Evolutionary conservation across 1,139 yeast species (phyloP).

Genomic region (Diutina sp.): DNA sequence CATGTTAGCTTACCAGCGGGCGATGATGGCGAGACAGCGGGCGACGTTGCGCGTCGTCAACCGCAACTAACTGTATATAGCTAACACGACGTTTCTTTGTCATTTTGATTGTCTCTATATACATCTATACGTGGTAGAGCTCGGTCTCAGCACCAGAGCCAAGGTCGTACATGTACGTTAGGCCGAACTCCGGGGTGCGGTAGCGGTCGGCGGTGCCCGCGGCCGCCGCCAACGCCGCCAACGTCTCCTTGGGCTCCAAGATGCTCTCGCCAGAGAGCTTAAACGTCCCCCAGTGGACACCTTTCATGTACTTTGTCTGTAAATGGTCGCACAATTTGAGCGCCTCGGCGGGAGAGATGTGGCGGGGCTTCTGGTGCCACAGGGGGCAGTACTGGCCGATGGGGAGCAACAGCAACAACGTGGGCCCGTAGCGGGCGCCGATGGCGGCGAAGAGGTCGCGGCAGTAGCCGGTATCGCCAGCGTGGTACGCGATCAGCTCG

Average conservation of each 20-base stretch:
- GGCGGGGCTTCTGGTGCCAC: constrained; percentile 90
- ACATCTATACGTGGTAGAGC: neutral
- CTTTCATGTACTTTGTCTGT: constrained; percentile 52
- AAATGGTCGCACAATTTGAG: constrained; percentile 53
- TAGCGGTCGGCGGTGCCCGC: constrained; percentile 11
- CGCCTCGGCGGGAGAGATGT: constrained; percentile 73
- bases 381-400: constrained; percentile 93
- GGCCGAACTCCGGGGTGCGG: constrained; percentile 29
- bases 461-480: constrained; percentile 90
- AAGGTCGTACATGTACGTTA: constrained; percentile 25
- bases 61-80: constrained; percentile 4
- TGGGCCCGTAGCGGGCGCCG: constrained; percentile 49
- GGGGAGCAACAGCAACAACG: constrained; percentile 64
- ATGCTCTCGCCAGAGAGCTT: constrained; percentile 80
- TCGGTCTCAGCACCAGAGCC: constrained; percentile 3
- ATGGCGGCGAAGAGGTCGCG: constrained; percentile 56
- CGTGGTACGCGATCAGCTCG: constrained; percentile 69
- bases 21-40: constrained; percentile 24
- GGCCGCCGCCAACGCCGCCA: constrained; percentile 13
- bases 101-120: neutral
- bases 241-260: constrained; percentile 55
- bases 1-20: constrained; percentile 26
- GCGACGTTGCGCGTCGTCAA: constrained; percentile 21
- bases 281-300: constrained; percentile 96
- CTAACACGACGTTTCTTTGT: neutral